Percentiles rank a stretch among this genome's conserved stretches.
These are phyloP conservation scores for Graphilbum fragrans DNA, from an alignment of 2,329 filamentous ascomycete species.

Conservation along the genomic window DNA sequence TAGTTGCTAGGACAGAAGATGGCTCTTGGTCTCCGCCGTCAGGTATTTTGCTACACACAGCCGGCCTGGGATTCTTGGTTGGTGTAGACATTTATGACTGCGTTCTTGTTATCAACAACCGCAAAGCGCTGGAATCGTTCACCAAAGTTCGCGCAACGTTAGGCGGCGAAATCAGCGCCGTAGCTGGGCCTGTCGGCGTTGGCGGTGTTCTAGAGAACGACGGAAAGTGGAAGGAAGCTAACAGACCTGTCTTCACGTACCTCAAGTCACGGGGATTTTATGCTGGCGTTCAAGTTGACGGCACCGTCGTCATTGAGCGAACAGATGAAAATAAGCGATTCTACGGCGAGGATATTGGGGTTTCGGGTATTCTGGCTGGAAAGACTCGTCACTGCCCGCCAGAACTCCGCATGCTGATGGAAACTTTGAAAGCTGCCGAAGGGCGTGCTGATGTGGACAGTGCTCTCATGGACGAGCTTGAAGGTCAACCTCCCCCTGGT, in stretches of 20 bases:
- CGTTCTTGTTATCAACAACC: slow-evolving; percentile 74
- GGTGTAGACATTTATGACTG: slow-evolving; percentile 85
- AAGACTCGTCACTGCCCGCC: slow-evolving; percentile 18
- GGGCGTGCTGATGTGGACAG: slow-evolving; percentile 20
- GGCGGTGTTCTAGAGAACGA: slow-evolving; percentile 55
- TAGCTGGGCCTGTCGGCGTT: slow-evolving; percentile 55
- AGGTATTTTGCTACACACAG: slow-evolving; percentile 69
- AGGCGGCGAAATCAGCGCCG: slow-evolving; percentile 65
- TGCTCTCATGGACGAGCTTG: slow-evolving; percentile 20
- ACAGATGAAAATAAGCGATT: slow-evolving; percentile 80
- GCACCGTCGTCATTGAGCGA: slow-evolving; percentile 74
- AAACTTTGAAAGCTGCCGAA: slow-evolving; percentile 13
- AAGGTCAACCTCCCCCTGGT: slow-evolving; percentile 21
- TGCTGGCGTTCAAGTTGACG: slow-evolving; percentile 75
- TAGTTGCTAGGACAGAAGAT: slow-evolving; percentile 43
- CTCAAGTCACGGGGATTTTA: slow-evolving; percentile 85
- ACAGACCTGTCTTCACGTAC: slow-evolving; percentile 46
- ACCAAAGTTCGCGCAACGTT: slow-evolving; percentile 63
- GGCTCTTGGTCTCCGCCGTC: slow-evolving; percentile 61
- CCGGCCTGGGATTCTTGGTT: slow-evolving; percentile 66
- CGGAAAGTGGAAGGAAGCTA: slow-evolving; percentile 12
- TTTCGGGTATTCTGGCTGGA: slow-evolving; percentile 34
- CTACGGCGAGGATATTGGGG: slow-evolving; percentile 49
- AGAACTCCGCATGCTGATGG: slow-evolving; percentile 11
- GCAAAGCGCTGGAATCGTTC: slow-evolving; percentile 65